Conservation (phyloP, 2,329 filamentous ascomycete species). For the Trichophyton rubrum region DNA sequence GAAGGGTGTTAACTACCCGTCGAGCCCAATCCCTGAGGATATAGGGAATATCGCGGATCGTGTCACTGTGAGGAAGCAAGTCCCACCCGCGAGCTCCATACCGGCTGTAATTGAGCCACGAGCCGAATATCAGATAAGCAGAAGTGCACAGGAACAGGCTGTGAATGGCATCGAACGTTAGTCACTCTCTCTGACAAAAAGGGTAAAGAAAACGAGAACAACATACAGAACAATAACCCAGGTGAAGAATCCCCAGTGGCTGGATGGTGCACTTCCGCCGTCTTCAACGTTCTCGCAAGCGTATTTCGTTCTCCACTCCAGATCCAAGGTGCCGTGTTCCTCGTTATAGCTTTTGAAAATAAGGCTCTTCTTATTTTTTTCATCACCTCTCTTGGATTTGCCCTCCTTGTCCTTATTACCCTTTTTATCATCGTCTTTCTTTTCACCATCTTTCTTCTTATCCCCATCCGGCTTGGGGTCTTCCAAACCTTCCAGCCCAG, state of each 20-base stretch:
- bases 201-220: conserved; percentile 1
- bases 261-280: conserved; percentile 31
- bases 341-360: conserved; percentile 63
- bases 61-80: conserved; percentile 80
- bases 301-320: conserved; percentile 80
- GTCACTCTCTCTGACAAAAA: background rate
- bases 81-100: conserved; percentile 95
- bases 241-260: conserved; percentile 88
- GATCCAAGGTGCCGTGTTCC: conserved; percentile 51
- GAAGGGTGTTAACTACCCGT: conserved; percentile 67
- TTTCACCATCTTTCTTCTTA: conserved; percentile 17
- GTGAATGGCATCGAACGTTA: conserved; percentile 4
- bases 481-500: conserved; percentile 50
- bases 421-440: conserved; percentile 17
- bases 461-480: conserved; percentile 17
- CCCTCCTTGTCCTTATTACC: conserved; percentile 22
- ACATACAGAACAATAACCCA: conserved; percentile 89
- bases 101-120: conserved; percentile 97
- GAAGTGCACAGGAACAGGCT: conserved; percentile 77
- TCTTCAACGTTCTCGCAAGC: conserved; percentile 51
- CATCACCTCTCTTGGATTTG: conserved; percentile 12
- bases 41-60: conserved; percentile 83
- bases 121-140: conserved; percentile 90
- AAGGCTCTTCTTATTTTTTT: conserved; percentile 46
- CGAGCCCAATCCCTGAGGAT: conserved; percentile 78